Conservation (phyloP, 208 protist genomes). For the Acanthamoeba sp. region DNA sequence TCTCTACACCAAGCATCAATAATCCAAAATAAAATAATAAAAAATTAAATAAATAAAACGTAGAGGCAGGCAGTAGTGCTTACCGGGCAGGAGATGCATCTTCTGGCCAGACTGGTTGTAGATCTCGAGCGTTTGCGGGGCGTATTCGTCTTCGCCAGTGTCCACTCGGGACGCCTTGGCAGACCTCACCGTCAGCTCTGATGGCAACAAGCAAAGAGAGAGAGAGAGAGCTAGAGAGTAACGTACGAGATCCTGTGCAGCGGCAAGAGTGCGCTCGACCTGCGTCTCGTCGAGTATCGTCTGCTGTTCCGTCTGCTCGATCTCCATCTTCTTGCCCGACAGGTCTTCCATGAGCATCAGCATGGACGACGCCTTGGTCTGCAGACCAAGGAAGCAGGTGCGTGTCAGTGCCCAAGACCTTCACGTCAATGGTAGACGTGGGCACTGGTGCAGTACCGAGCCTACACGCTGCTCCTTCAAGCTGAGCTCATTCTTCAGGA, state of each 20-base stretch:
- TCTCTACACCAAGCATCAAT: too few relatives aligned
- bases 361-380: constrained; percentile 42
- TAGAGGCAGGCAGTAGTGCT: background rate
- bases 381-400: too few relatives aligned
- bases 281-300: constrained; percentile 37
- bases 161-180: background rate
- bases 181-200: too few relatives aligned
- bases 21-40: too few relatives aligned
- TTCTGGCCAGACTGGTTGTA: constrained; percentile 46
- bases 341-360: constrained; percentile 61
- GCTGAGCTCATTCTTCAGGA: constrained; percentile 36
- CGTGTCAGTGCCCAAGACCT: background rate
- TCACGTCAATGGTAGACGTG: background rate
- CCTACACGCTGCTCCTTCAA: constrained; percentile 25
- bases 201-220: background rate
- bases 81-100: constrained; percentile 33
- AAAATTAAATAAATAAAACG: background rate
- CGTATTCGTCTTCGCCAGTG: background rate
- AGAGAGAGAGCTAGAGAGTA: too few relatives aligned
- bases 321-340: constrained; percentile 40
- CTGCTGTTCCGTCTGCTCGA: constrained; percentile 17
- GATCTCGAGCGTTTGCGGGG: constrained; percentile 30
- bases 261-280: constrained; percentile 20
- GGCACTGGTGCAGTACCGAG: background rate
- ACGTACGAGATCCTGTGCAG: constrained; percentile 30